Evolutionary conservation across 2,329 filamentous ascomycete species (phyloP), one percentile per base, ranked within the genome.

Genomic region (Pseudogymnoascus sp.): DNA sequence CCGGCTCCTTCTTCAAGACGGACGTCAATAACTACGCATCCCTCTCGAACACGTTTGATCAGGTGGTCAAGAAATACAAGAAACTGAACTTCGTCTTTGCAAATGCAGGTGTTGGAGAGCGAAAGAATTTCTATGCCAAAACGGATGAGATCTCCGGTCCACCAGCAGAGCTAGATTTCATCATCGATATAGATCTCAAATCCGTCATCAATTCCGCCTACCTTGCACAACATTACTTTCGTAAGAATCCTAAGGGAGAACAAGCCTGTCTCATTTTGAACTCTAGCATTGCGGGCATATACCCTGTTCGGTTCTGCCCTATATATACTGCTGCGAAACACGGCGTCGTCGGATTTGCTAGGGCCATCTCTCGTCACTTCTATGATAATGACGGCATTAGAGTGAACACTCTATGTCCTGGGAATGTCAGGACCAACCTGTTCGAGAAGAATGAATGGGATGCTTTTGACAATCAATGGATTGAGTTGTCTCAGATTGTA

Each of bases 11-110:
- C 26, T 40, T 43, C 50, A 35, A 64, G 28, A 60, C 63, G n/a
- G 35, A 64, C 8, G 63, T 64, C 28, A 62, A 37, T 2, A 53
- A 62, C 46, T 64, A 62, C 46, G 26, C 12, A 11, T 64, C 63
- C 6, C 16, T 64, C 6, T 64, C 60, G 1, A 59, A n/a, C 14
- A 31, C 41, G 16, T 64, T 62, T 28, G 38, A 50, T 24, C 38
- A 53, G 60, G 60, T 62, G n/a, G 24, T 62, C 28, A 11, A 22
- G 12, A 28, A 50, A 19, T 14, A 62, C 28, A 31, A 12, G 6
- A 28, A 22, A n/a, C 43, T 63, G 4, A 41, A 63, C 62, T 65
- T 65, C 22, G 64, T 65, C 53, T 65, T 65, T 46, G 64, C 62
- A 12, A 65, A 65, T 40, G 64, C 64, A 12, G 64, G 64, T 11